Evolutionary conservation across 192 early-diverging fungal species (phyloP).

Genomic region (Backusella mclennaniae): DNA sequence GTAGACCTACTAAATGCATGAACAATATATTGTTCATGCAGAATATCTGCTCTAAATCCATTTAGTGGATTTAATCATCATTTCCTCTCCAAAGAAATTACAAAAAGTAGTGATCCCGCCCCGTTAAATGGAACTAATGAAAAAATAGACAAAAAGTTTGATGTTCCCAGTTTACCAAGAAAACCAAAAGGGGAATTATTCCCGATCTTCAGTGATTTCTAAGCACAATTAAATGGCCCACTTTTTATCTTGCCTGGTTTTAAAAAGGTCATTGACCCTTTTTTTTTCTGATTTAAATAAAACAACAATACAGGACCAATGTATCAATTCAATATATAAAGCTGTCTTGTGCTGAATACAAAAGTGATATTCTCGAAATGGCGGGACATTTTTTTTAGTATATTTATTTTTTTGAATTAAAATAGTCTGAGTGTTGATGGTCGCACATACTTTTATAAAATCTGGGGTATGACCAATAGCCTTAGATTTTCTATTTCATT

Average conservation of each 20-base stretch:
- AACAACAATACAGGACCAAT: background rate
- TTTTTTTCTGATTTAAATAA: background rate
- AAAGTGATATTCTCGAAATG: background rate
- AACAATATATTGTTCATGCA: background rate
- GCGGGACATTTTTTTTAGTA: background rate
- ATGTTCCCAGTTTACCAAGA: background rate
- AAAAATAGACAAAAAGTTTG: background rate
- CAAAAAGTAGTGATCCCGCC: background rate
- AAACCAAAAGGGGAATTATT: background rate
- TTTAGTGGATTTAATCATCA: background rate
- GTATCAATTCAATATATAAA: background rate
- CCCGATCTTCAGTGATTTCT: background rate
- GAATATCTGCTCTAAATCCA: background rate
- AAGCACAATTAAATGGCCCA: background rate
- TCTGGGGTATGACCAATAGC: slow-evolving; percentile 1
- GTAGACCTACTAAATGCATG: background rate
- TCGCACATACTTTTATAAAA: background rate
- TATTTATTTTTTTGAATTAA: background rate
- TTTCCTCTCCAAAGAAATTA: background rate
- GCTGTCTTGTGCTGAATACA: background rate
- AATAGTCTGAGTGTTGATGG: background rate
- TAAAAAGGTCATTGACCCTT: background rate
- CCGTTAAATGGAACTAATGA: background rate
- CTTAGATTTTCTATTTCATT: background rate
- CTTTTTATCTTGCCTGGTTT: background rate